Conservation (phyloP, 805 yeast genomes). For the Geotrichum ghanense region DNA sequence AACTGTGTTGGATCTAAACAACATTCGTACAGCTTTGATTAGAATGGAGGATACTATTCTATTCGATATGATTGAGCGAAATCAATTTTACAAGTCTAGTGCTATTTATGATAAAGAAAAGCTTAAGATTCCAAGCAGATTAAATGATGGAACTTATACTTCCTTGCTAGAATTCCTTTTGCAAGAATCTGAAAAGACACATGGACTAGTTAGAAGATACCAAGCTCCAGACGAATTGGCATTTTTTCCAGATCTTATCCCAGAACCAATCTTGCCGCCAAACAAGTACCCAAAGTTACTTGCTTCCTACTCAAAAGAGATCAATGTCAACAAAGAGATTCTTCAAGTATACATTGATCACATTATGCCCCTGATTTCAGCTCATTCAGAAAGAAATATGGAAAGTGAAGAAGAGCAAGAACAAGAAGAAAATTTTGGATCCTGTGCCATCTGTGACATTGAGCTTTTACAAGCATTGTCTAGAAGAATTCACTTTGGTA, state of each 20-base stretch:
- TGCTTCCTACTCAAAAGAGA: constrained; percentile 60
- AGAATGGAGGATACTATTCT: constrained; percentile 96
- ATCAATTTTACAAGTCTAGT: constrained; percentile 71
- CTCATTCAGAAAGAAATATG: constrained; percentile 22
- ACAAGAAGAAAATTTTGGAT: constrained; percentile 77
- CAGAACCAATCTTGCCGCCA: constrained; percentile 67
- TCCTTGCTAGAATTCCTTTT: constrained; percentile 83
- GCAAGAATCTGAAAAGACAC: constrained; percentile 58
- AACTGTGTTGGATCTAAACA: constrained; percentile 65
- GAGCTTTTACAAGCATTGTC: constrained; percentile 81
- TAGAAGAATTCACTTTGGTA: constrained; percentile 91
- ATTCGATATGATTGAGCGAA: constrained; percentile 83
- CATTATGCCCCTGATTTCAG: constrained; percentile 68
- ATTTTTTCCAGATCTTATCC: constrained; percentile 60
- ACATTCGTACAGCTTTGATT: constrained; percentile 74
- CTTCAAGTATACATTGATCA: constrained; percentile 52
- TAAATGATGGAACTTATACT: constrained; percentile 42
- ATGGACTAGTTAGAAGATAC: constrained; percentile 74
- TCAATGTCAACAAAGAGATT: constrained; percentile 66
- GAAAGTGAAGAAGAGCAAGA: constrained; percentile 37
- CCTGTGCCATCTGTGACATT: constrained; percentile 75
- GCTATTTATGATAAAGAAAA: constrained; percentile 56
- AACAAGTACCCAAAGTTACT: constrained; percentile 68
- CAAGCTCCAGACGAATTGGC: constrained; percentile 93
- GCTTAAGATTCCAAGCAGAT: constrained; percentile 36